Conservation (phyloP, 2,329 filamentous ascomycete species). For the Diaporthe amygdali region DNA sequence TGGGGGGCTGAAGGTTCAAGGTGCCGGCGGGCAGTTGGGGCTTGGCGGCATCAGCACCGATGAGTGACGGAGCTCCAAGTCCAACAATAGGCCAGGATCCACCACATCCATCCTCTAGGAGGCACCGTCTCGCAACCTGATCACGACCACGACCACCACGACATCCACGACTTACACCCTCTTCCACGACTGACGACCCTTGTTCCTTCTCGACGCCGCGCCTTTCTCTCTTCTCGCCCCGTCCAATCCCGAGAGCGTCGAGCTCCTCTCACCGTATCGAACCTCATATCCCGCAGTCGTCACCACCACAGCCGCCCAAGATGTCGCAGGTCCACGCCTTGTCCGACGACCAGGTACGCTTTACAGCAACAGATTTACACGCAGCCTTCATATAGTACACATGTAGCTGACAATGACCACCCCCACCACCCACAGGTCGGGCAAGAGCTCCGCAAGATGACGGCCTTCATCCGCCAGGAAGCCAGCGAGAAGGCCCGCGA, state of each 20-base stretch:
- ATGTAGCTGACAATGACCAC: constrained; percentile 15
- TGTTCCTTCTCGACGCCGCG: background rate
- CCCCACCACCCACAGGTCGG: constrained; percentile 72
- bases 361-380: background rate
- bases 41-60: constrained; percentile 14
- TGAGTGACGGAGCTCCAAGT: constrained; percentile 18
- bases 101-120: constrained; percentile 2
- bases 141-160: constrained; percentile 8
- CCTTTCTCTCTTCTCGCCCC: background rate
- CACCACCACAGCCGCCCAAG: constrained; percentile 46
- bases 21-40: constrained; percentile 10
- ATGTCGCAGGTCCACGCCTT: constrained; percentile 95
- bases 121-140: background rate
- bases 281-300: constrained; percentile 25
- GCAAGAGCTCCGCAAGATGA: constrained; percentile 99
- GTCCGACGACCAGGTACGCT: constrained; percentile 90
- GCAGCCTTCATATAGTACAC: constrained; percentile 19
- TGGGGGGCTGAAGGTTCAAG: background rate
- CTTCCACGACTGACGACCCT: constrained; percentile 13
- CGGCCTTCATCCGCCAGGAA: constrained; percentile 99
- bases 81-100: constrained; percentile 19
- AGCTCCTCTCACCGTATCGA: constrained; percentile 6
- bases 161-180: background rate
- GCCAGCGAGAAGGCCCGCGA: constrained; percentile 95
- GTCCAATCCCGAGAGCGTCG: background rate